phyloP scores from a whole-genome alignment of 331 rosid species.

The Malus hybrid region DNA sequence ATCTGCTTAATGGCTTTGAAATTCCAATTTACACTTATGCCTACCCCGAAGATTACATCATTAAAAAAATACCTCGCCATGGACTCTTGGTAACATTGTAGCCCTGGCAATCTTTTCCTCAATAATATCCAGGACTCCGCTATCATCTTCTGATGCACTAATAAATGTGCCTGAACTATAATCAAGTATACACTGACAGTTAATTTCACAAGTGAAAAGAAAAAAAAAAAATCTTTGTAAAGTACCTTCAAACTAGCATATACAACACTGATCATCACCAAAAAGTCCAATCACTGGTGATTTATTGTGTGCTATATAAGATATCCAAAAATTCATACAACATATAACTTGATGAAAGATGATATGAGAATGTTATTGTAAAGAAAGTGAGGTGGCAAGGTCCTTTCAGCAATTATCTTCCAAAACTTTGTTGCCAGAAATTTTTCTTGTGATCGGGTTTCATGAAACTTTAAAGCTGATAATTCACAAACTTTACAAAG shows the following conservation, averaged over 20 bases:
- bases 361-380: not conserved
- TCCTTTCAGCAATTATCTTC: not conserved
- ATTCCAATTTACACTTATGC: slow-evolving; percentile 2
- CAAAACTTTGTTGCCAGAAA: not conserved
- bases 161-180: slow-evolving; percentile 75
- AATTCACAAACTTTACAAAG: not conserved
- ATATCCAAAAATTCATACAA: not conserved
- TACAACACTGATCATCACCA: not conserved
- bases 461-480: not conserved
- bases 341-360: not conserved
- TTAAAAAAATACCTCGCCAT: slow-evolving; percentile 64
- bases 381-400: not conserved
- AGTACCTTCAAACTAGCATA: not conserved
- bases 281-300: not conserved
- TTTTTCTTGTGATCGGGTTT: not conserved
- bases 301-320: not conserved
- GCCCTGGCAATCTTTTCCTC: slow-evolving; percentile 83
- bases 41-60: not conserved
- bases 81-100: slow-evolving; percentile 66
- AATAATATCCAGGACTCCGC: slow-evolving; percentile 46
- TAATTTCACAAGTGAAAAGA: not conserved
- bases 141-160: slow-evolving; percentile 56
- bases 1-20: not conserved
- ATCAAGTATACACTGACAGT: not conserved
- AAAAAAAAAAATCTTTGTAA: not conserved